Evolutionary conservation across 164 flowering plant species (phyloP), one percentile per base, ranked within the genome.

Genomic region (Kingdonia uniflora): DNA sequence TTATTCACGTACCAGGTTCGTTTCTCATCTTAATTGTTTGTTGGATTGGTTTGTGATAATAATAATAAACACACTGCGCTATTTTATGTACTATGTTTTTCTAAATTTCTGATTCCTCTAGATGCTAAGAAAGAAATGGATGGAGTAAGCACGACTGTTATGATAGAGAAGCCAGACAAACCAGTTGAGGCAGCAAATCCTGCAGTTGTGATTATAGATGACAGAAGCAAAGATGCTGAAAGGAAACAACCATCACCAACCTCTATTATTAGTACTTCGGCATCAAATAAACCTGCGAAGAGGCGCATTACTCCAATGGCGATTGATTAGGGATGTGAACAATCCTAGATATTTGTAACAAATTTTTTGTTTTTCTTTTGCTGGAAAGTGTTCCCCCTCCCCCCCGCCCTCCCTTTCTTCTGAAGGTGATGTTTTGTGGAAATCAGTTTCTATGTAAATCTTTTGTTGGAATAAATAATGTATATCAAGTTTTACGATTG

Each of bases 231-330:
- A 6, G 51, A 29, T 20, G 26, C 44, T 14, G 16, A 41, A 41
- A 14, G n/a, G 17, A 41, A 16, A 41, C 12, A 41, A 41, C n/a
- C 44, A 14, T 4, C 44, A 14, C 11, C 17, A 16, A 4, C 44
- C 15, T 11, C 44, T 41, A 20, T 74, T 37, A 33, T 12, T 1
- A 68, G 42, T 38, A 58, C 66, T 23, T 38, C 77, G 4, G 35
- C n/a, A 20, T 51, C 77, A 24, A 67, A 39, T 50, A 85, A 82
- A 70, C 81, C 86, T 16, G 77, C 85, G 13, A 87, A 72, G 75
- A 79, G 77, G 72, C 85, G 97, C 13, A 91, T 91, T 25, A 83
- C 89, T 48, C 97, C 97, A 12, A 70, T 85, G 69, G 82, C 88
- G 23, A 77, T 90, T 41, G 82, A 81, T 64, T 47, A 64, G 46